phyloP scores from a whole-genome alignment of 2,329 filamentous ascomycete genomes.

The Stagonosporopsis chrysanthemi region DNA sequence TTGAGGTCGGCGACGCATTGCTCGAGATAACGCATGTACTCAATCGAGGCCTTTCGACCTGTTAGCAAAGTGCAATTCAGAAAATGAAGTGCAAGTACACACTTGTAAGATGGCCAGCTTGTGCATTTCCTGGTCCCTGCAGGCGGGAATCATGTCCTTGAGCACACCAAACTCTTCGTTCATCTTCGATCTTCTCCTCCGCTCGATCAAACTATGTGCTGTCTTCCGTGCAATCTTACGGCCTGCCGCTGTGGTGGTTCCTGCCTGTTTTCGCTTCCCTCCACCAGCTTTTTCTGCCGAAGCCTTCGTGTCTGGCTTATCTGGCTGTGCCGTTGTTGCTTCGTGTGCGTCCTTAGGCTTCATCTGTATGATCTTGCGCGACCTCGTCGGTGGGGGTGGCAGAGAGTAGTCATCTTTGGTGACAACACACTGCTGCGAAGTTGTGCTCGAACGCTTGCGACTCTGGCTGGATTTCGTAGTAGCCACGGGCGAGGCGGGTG shows the following conservation, averaged over 20 bases:
- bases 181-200: conserved; percentile 92
- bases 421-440: conserved; percentile 43
- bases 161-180: conserved; percentile 96
- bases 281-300: conserved; percentile 39
- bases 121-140: conserved; percentile 94
- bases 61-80: conserved; percentile 1
- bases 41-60: conserved; percentile 81
- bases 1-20: conserved; percentile 85
- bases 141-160: conserved; percentile 95
- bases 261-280: conserved; percentile 75
- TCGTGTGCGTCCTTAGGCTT: conserved; percentile 65
- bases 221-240: conserved; percentile 95
- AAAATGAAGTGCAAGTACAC: conserved; percentile 17
- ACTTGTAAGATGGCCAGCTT: conserved; percentile 96
- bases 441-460: conserved; percentile 43
- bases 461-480: conserved; percentile 40
- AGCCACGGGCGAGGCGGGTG: conserved; percentile 49
- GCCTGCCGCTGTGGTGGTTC: conserved; percentile 80
- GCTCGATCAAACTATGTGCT: conserved; percentile 93
- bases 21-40: conserved; percentile 93
- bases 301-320: conserved; percentile 32
- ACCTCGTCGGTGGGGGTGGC: conserved; percentile 88
- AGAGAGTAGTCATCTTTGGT: conserved; percentile 76
- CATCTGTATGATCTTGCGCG: conserved; percentile 98
- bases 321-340: conserved; percentile 29